phyloP scores from a whole-genome alignment of 768 basidiomycete genomes.

The Kwoniella shandongensis region DNA sequence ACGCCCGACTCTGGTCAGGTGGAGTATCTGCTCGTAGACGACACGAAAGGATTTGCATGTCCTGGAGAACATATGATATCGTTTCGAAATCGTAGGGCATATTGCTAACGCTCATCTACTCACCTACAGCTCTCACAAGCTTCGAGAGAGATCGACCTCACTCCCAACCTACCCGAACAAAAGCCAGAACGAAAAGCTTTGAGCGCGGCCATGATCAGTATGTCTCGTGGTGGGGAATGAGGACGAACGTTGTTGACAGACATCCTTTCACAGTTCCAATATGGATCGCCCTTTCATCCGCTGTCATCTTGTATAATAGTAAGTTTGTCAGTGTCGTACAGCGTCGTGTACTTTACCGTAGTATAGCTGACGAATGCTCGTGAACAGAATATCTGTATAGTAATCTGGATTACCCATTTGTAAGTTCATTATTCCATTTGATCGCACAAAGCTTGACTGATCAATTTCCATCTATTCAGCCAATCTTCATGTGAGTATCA shows the following conservation, averaged over 20 bases:
- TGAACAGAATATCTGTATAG: constrained; percentile 56
- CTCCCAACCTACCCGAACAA: constrained; percentile 27
- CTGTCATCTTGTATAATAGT: constrained; percentile 95
- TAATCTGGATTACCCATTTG: constrained; percentile 80
- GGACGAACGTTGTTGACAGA: background rate
- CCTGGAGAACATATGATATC: too few relatives aligned
- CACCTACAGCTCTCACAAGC: constrained; percentile 3
- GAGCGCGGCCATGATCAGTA: constrained; percentile 38
- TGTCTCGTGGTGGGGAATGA: too few relatives aligned
- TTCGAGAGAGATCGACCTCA: constrained; percentile 20
- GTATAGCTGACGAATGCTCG: background rate
- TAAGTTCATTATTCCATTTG: constrained; percentile 70
- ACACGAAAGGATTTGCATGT: too few relatives aligned
- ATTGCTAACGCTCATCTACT: too few relatives aligned
- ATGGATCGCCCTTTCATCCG: constrained; percentile 83
- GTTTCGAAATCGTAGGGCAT: too few relatives aligned
- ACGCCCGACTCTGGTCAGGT: too few relatives aligned
- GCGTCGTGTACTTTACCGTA: background rate
- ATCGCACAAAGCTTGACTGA: constrained; percentile 57
- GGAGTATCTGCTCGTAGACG: too few relatives aligned
- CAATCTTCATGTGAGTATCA: constrained; percentile 44
- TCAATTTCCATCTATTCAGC: constrained; percentile 28
- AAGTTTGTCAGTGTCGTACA: constrained; percentile 67
- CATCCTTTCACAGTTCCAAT: constrained; percentile 60
- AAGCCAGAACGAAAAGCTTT: constrained; percentile 9